Evolutionary conservation across 306 rosid genomes (phyloP).

Genomic region (Vigna hirtella): DNA sequence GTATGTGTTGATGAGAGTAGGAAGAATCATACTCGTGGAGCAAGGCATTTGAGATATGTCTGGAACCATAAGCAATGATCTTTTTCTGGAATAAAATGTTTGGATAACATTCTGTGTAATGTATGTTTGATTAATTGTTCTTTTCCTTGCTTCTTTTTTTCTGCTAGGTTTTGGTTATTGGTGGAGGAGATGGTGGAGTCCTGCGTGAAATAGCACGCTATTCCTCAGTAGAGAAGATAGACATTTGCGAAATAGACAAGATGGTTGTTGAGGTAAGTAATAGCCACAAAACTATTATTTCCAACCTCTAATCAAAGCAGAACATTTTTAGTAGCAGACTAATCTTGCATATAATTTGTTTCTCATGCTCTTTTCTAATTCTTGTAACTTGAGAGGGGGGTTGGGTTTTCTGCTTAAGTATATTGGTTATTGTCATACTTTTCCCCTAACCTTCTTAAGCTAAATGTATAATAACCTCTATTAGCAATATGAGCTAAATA

Average conservation of each 20-base stretch:
- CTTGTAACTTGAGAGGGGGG: background rate
- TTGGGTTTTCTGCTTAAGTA: background rate
- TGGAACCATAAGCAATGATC: conserved; percentile 7
- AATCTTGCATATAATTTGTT: background rate
- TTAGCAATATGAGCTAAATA: background rate
- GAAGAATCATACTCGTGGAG: conserved; percentile 5
- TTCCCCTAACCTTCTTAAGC: background rate
- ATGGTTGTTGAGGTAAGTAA: conserved; percentile 92
- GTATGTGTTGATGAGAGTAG: conserved; percentile 19
- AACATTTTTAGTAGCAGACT: background rate
- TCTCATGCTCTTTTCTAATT: background rate
- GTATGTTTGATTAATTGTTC: conserved; percentile 12
- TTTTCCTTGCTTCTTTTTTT: conserved; percentile 37
- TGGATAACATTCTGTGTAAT: background rate
- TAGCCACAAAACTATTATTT: conserved; percentile 19
- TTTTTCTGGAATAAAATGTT: conserved; percentile 1
- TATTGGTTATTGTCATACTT: background rate
- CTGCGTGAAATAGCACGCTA: conserved; percentile 95
- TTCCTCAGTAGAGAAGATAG: conserved; percentile 81
- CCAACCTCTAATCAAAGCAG: conserved; percentile 19
- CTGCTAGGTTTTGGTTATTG: conserved; percentile 91
- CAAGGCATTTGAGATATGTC: conserved; percentile 26
- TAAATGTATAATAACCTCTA: conserved; percentile 9
- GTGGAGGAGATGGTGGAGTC: conserved; percentile 99
- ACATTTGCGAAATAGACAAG: conserved; percentile 97